Conservation (phyloP, 2,329 filamentous ascomycete genomes). For the Pseudogymnoascus sp. region DNA sequence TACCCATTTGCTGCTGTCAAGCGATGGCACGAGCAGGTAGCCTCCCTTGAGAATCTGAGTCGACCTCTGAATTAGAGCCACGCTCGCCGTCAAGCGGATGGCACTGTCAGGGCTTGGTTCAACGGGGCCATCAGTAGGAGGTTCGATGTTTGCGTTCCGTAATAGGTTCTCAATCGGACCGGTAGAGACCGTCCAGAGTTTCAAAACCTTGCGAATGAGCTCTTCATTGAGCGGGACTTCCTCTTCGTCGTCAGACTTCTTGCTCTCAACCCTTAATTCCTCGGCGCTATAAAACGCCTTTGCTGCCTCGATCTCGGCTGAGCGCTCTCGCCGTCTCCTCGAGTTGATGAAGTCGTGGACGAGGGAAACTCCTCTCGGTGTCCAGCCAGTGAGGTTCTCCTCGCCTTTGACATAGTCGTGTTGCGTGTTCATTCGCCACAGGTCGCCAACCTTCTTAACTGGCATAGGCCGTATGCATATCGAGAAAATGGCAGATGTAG, state of each 20-base stretch:
- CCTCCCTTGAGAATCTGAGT: slow-evolving; percentile 75
- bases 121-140: slow-evolving; percentile 55
- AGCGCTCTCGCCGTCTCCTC: slow-evolving; percentile 64
- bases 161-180: slow-evolving; percentile 41
- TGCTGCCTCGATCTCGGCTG: slow-evolving; percentile 73
- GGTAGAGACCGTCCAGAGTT: slow-evolving; percentile 28
- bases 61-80: slow-evolving; percentile 70
- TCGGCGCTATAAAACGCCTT: slow-evolving; percentile 53
- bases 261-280: not conserved
- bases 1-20: slow-evolving; percentile 76
- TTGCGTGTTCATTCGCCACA: slow-evolving; percentile 94
- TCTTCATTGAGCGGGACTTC: slow-evolving; percentile 23
- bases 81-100: slow-evolving; percentile 10
- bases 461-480: slow-evolving; percentile 79
- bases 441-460: slow-evolving; percentile 82
- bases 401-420: slow-evolving; percentile 96
- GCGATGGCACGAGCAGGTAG: slow-evolving; percentile 79
- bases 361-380: slow-evolving; percentile 79
- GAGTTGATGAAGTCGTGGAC: slow-evolving; percentile 79
- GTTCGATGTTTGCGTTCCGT: slow-evolving; percentile 55
- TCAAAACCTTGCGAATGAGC: slow-evolving; percentile 35
- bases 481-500: slow-evolving; percentile 79
- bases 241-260: not conserved
- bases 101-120: not conserved
- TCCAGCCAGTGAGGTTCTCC: slow-evolving; percentile 77